Base-by-base conservation (phyloP, 768 basidiomycete genomes). In the Lactarius vividus region DNA sequence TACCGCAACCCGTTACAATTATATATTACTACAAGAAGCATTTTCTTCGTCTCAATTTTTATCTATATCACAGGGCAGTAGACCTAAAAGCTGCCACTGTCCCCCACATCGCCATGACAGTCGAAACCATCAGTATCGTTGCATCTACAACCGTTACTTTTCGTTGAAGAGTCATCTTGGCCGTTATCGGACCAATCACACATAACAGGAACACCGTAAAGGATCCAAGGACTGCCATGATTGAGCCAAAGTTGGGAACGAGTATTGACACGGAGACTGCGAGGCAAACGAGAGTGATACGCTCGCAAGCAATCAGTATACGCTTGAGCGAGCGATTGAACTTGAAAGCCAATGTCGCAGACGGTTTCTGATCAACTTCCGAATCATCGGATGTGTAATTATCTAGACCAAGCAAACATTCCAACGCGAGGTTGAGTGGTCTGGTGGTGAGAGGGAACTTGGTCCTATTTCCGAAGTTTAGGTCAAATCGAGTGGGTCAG, bases 201-300 rank as follows among this genome's bases (percentile, higher is more conserved):
- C 84, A 85, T 33, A 85, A 77, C 63, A 80, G 63, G 67, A 85
- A 86, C 0, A 93, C 90, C 40, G 88, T 87, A 75, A 94, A 93
- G n/a, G 92, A 88, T 2, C 96, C 96, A 60, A 98, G 79, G 75
- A 97, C 91, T 1, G 93, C 91, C 91, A 95, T 94, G 75, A 89
- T 79, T 5, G 86, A 81, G 68, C 88, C 86, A 76, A 96, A 96
- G 61, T 91, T 84, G 6, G 94, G 94, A 26, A 95, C 75, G 59
- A 84, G 73, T 64, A 94, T 88, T 23, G 94, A 93, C 29, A 89
- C 85, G 37, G 76, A 74, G 15, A 92, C 87, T 28, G 88, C 83
- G 39, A 87, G 71, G 11, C 81, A 69, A 0, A 89, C 85, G 53
- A 94, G 75, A 59, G 78, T 68, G 29, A 86, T 75, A 59, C 93